Percentiles rank a stretch among this genome's conserved stretches.
Evolutionary conservation across 2,329 filamentous ascomycete species (phyloP).

Genomic region (Esteya vermicola): DNA sequence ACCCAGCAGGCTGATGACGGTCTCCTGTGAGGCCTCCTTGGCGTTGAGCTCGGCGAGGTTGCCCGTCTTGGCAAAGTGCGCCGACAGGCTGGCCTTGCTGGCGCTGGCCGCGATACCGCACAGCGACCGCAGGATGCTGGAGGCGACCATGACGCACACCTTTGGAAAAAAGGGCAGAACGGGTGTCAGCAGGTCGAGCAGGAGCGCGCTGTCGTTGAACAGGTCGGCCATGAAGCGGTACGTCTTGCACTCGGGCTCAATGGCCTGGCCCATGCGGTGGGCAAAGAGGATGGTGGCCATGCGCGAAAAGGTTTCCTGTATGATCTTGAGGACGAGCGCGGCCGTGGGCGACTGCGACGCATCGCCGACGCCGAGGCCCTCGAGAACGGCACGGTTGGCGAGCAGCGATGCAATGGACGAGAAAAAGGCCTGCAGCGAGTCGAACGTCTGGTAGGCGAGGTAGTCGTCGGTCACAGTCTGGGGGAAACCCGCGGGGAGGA

Average conservation of each 20-base stretch:
- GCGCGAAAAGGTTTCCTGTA: slow-evolving; percentile 69
- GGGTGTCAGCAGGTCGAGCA: slow-evolving; percentile 74
- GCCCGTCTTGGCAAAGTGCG: slow-evolving; percentile 76
- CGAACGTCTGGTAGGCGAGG: slow-evolving; percentile 53
- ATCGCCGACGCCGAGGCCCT: slow-evolving; percentile 71
- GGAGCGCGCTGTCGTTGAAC: slow-evolving; percentile 75
- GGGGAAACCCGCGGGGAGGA: slow-evolving; percentile 78
- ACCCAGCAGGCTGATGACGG: slow-evolving; percentile 74
- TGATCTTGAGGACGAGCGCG: slow-evolving; percentile 67
- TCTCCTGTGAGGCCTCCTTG: slow-evolving; percentile 91
- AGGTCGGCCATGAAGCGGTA: slow-evolving; percentile 79
- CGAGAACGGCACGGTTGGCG: slow-evolving; percentile 67
- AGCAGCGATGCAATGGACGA: slow-evolving; percentile 69
- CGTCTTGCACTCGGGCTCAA: slow-evolving; percentile 83
- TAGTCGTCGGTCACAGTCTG: slow-evolving; percentile 79
- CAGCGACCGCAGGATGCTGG: slow-evolving; percentile 41
- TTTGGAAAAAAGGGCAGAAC: slow-evolving; percentile 44
- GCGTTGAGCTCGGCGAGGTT: slow-evolving; percentile 91
- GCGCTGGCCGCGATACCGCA: slow-evolving; percentile 86
- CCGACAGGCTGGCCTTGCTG: slow-evolving; percentile 78
- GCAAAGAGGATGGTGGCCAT: slow-evolving; percentile 80
- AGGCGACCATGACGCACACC: slow-evolving; percentile 31
- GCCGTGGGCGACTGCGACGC: slow-evolving; percentile 64
- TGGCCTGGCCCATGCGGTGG: slow-evolving; percentile 62
- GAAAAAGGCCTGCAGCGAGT: slow-evolving; percentile 74